phyloP scores from a whole-genome alignment of 2,329 filamentous ascomycete species.

The Cytospora mali region DNA sequence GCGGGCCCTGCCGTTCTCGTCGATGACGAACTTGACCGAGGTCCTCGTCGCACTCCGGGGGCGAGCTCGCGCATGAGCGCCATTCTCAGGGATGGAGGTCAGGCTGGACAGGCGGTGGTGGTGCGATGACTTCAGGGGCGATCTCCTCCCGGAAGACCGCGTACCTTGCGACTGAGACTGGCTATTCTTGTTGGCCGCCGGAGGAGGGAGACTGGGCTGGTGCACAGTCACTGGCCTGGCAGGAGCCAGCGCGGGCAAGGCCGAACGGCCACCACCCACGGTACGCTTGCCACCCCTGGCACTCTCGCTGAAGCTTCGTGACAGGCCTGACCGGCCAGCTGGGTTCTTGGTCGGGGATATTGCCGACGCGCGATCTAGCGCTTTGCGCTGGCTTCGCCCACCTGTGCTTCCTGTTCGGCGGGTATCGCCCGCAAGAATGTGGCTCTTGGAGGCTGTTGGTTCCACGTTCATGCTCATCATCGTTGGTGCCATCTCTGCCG shows the following conservation, averaged over 20 bases:
- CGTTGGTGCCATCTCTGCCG: conserved; percentile 8
- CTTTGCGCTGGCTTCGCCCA: conserved; percentile 46
- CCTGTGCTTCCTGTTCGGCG: conserved; percentile 51
- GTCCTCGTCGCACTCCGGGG: conserved; percentile 44
- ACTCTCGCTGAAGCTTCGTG: conserved; percentile 58
- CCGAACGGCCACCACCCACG: conserved; percentile 37
- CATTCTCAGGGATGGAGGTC: conserved; percentile 59
- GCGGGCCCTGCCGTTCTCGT: conserved; percentile 61
- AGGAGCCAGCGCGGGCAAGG: conserved; percentile 53
- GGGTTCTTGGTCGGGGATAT: conserved; percentile 54
- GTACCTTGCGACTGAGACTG: conserved; percentile 41
- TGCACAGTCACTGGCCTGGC: conserved; percentile 42
- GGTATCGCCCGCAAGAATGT: conserved; percentile 39
- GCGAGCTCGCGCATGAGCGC: conserved; percentile 43
- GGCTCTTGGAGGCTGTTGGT: conserved; percentile 35
- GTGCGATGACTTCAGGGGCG: conserved; percentile 50
- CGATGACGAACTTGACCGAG: conserved; percentile 65
- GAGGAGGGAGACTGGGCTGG: conserved; percentile 18
- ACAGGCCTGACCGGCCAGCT: conserved; percentile 50
- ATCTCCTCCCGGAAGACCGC: conserved; percentile 50
- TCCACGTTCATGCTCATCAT: conserved; percentile 31
- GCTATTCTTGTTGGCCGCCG: conserved; percentile 23
- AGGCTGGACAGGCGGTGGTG: conserved; percentile 55
- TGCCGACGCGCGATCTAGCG: conserved; percentile 44
- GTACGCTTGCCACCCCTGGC: conserved; percentile 46